Percentiles rank a stretch among this genome's conserved stretches.
These are phyloP conservation scores for Amphirosellinia nigrospora DNA, from an alignment of 495 filamentous ascomycete species.

Conservation along the genomic window DNA sequence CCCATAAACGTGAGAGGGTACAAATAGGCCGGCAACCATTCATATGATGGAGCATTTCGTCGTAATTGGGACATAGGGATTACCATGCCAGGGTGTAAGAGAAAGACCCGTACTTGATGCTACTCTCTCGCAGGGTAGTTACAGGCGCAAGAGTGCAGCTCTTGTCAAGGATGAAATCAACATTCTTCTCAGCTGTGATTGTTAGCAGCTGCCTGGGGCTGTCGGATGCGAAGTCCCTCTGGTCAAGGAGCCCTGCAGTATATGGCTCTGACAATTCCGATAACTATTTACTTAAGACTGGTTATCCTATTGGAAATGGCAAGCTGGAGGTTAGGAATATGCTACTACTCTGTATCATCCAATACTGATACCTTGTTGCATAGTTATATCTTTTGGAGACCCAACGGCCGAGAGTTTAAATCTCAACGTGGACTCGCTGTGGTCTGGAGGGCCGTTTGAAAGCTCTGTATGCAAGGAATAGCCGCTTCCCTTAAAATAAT, in stretches of 20 bases:
- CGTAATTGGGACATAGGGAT: neutral
- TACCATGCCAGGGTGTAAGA: conserved; percentile 2
- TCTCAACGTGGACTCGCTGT: conserved; percentile 53
- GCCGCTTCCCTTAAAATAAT: neutral
- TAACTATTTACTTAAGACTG: conserved; percentile 34
- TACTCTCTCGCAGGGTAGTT: conserved; percentile 4
- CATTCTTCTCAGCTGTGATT: neutral
- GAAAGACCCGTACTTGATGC: neutral
- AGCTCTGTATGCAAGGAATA: conserved; percentile 5
- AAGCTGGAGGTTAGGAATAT: conserved; percentile 34
- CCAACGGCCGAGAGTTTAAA: conserved; percentile 47
- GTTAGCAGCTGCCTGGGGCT: neutral
- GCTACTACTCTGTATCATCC: neutral
- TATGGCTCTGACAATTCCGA: conserved; percentile 32
- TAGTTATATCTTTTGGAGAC: conserved; percentile 46
- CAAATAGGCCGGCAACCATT: neutral
- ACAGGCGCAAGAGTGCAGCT: neutral
- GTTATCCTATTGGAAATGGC: conserved; percentile 49
- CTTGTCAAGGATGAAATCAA: conserved; percentile 10
- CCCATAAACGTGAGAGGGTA: neutral
- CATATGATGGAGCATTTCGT: conserved; percentile 2
- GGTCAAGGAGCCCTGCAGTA: conserved; percentile 32
- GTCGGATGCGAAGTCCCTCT: conserved; percentile 34
- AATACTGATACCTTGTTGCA: neutral
- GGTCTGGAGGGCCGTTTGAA: conserved; percentile 54